Evolutionary conservation across 2,329 filamentous ascomycete genomes (phyloP).

Genomic region (Venturia asperata): DNA sequence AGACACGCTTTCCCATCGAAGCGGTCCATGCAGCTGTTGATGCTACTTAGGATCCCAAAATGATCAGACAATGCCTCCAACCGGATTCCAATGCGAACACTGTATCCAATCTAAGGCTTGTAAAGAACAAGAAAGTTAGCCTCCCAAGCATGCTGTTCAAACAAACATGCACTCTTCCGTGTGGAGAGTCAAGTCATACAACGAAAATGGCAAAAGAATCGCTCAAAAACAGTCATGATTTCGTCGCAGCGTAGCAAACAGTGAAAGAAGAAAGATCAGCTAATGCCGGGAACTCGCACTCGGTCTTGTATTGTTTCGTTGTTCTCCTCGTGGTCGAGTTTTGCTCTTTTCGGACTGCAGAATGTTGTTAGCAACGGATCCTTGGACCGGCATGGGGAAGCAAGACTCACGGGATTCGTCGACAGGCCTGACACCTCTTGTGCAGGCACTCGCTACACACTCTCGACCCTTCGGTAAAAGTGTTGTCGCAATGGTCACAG

Average conservation of each 20-base stretch:
- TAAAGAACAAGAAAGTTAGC: neutral
- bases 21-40: neutral
- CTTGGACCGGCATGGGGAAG: neutral
- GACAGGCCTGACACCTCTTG: constrained; percentile 10
- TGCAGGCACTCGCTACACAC: constrained; percentile 9
- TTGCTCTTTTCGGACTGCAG: neutral
- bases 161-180: neutral
- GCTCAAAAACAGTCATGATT: constrained; percentile 7
- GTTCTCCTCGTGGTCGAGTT: constrained; percentile 4
- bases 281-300: neutral
- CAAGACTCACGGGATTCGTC: constrained; percentile 14
- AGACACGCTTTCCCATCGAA: neutral
- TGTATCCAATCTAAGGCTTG: neutral
- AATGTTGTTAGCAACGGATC: neutral
- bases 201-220: neutral
- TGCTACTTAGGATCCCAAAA: neutral
- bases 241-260: neutral
- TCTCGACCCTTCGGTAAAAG: neutral
- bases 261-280: neutral
- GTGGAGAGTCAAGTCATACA: neutral
- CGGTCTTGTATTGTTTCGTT: neutral
- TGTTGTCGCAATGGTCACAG: constrained; percentile 9
- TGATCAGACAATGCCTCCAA: neutral
- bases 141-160: neutral
- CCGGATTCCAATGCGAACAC: neutral